phyloP scores from a whole-genome alignment of 495 filamentous ascomycete species.

The Parmelia sp. region DNA sequence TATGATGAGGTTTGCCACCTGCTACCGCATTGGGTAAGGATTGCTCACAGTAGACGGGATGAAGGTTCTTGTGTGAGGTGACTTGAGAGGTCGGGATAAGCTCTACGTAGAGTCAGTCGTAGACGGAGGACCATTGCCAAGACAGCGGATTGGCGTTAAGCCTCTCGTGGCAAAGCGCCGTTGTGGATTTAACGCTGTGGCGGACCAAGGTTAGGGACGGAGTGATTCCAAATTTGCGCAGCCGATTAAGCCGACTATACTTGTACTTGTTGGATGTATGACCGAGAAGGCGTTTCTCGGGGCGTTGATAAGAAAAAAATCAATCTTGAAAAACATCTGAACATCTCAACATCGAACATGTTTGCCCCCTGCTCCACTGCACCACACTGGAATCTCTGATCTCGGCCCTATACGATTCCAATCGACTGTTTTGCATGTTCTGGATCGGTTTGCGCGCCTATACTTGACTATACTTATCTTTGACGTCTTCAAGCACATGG shows the following conservation, averaged over 20 bases:
- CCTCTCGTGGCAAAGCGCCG: background rate
- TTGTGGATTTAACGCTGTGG: background rate
- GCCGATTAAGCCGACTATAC: background rate
- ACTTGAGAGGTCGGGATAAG: background rate
- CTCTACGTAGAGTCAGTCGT: background rate
- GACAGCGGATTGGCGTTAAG: background rate
- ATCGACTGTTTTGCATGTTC: too few relatives aligned
- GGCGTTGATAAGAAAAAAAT: background rate
- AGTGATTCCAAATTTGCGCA: background rate
- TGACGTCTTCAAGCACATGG: background rate
- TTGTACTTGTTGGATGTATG: background rate
- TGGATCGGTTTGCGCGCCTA: background rate
- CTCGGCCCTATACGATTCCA: too few relatives aligned
- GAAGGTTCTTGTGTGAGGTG: background rate
- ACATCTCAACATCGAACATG: too few relatives aligned
- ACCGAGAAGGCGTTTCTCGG: too few relatives aligned
- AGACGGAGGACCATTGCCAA: background rate
- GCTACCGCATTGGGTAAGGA: background rate
- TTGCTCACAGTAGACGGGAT: background rate
- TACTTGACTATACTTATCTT: background rate
- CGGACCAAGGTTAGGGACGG: background rate
- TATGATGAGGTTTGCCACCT: background rate
- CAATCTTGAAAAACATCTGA: too few relatives aligned
- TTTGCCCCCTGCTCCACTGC: too few relatives aligned
- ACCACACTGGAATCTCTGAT: background rate